phyloP scores from a whole-genome alignment of 1,284 basidiomycete genomes.

The Coniferiporia sulphurascens region DNA sequence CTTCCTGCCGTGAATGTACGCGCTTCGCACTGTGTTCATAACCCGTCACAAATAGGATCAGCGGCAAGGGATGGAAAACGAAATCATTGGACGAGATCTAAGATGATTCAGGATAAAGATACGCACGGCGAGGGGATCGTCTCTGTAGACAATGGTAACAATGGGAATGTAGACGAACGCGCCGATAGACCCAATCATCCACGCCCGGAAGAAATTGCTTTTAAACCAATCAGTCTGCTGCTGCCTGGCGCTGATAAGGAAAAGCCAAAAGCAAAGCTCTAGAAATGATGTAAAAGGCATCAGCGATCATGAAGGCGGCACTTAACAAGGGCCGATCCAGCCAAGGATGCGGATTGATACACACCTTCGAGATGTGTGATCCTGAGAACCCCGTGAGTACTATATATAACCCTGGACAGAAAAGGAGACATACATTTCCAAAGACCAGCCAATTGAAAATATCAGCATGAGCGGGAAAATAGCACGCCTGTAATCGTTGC shows the following conservation, averaged over 20 bases:
- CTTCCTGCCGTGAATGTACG: slow-evolving; percentile 64
- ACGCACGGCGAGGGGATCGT: slow-evolving; percentile 52
- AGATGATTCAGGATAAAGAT: not conserved
- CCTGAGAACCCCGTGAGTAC: slow-evolving; percentile 33
- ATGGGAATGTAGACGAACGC: slow-evolving; percentile 65
- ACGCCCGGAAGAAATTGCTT: slow-evolving; percentile 65
- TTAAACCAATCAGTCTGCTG: slow-evolving; percentile 68
- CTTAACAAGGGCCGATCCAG: too few relatives aligned
- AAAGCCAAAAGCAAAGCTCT: slow-evolving; percentile 82
- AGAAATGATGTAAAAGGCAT: not conserved
- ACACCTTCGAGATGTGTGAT: slow-evolving; percentile 73
- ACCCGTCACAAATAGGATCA: too few relatives aligned
- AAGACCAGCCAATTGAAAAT: slow-evolving; percentile 59
- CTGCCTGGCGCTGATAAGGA: slow-evolving; percentile 61
- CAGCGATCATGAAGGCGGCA: not conserved
- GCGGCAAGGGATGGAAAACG: too few relatives aligned
- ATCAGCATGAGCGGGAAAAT: slow-evolving; percentile 60
- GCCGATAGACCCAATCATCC: slow-evolving; percentile 57
- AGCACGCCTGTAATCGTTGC: slow-evolving; percentile 35
- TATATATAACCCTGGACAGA: not conserved
- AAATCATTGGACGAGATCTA: not conserved
- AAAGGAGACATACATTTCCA: slow-evolving; percentile 58
- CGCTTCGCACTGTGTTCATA: slow-evolving; percentile 51
- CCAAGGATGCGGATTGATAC: not conserved
- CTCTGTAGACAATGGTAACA: slow-evolving; percentile 55